Evolutionary conservation across 2,329 filamentous ascomycete species (phyloP).

Genomic region (Rosellinia necatrix): DNA sequence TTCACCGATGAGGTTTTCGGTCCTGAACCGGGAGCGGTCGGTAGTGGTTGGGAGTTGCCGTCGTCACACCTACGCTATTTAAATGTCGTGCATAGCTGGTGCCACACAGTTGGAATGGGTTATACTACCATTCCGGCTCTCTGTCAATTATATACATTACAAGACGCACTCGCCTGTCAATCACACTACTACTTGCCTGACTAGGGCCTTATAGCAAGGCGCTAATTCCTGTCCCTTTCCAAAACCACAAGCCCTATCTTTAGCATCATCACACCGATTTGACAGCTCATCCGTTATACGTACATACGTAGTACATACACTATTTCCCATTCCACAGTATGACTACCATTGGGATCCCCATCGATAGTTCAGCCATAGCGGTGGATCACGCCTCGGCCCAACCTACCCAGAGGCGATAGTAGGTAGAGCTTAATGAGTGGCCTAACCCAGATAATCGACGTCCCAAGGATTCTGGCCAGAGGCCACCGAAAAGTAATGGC

Average conservation of each 20-base stretch:
- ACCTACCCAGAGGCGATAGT: conserved; percentile 1
- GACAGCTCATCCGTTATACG: not conserved
- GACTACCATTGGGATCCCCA: conserved; percentile 1
- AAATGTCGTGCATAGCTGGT: conserved; percentile 16
- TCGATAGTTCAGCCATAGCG: conserved; percentile 18
- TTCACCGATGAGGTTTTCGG: not conserved
- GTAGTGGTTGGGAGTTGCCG: conserved; percentile 9
- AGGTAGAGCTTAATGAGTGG: not conserved
- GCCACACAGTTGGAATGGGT: not conserved
- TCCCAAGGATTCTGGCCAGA: too few species aligned
- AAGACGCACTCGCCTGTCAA: too few species aligned
- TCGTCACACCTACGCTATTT: conserved; percentile 3
- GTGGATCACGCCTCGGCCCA: conserved; percentile 7
- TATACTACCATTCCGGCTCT: too few species aligned
- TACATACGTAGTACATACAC: too few species aligned
- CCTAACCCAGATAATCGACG: too few species aligned
- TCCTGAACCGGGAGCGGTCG: not conserved
- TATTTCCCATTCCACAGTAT: not conserved
- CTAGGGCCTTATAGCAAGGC: too few species aligned
- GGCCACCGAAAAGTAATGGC: not conserved
- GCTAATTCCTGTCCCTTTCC: too few species aligned
- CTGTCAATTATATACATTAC: too few species aligned
- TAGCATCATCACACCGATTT: not conserved
- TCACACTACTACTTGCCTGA: too few species aligned
- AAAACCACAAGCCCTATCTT: too few species aligned